Evolutionary conservation across 2,329 filamentous ascomycete genomes (phyloP).

Genomic region (Diaporthe ampelina): DNA sequence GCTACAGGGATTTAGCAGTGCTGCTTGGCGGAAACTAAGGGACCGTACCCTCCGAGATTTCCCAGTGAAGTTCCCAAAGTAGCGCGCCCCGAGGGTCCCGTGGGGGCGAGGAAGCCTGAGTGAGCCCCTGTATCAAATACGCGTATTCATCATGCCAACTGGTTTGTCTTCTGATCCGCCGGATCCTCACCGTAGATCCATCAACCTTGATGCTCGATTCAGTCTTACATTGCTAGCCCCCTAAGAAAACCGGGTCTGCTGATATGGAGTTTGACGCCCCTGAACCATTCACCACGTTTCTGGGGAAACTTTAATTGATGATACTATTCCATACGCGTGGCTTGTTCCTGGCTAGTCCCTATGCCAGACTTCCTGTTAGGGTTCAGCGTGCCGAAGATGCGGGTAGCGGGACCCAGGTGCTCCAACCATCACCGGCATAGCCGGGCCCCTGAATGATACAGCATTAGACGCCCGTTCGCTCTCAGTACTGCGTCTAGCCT

Average conservation of each 20-base stretch:
- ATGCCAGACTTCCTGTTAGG: not conserved
- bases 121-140: not conserved
- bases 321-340: not conserved
- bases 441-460: not conserved
- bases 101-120: not conserved
- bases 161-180: not conserved
- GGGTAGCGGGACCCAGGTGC: not conserved
- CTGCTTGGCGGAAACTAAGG: conserved; percentile 33
- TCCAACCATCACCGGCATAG: conserved; percentile 12
- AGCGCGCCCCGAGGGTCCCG: not conserved
- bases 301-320: conserved; percentile 20
- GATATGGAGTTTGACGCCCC: not conserved
- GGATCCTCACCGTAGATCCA: conserved; percentile 13
- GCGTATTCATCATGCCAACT: not conserved
- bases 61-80: not conserved
- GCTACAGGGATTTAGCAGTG: not conserved
- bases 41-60: conserved; percentile 18
- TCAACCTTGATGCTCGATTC: conserved; percentile 1
- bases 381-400: conserved; percentile 27
- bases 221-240: not conserved
- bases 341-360: not conserved
- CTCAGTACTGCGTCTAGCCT: too few species aligned
- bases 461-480: not conserved
- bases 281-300: not conserved
- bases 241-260: conserved; percentile 1